Conservation (phyloP, 306 rosid species). For the Casuarina cunninghamiana region DNA sequence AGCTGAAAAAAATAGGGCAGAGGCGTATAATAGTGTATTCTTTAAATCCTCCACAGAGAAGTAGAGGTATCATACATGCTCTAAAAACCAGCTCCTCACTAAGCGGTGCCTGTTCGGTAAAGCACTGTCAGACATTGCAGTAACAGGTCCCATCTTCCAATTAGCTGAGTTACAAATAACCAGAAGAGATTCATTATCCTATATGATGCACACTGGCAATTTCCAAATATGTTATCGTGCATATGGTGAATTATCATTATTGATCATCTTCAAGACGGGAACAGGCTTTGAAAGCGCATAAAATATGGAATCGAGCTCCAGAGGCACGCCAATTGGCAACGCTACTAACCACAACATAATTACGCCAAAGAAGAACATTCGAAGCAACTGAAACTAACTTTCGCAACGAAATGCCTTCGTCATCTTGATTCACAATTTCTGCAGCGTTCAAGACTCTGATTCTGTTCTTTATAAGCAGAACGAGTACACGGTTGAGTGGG, state of each 20-base stretch:
- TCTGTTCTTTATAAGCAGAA: too few species aligned
- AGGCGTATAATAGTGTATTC: slow-evolving; percentile 52
- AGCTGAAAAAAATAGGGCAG: slow-evolving; percentile 91
- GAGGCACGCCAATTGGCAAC: slow-evolving; percentile 19
- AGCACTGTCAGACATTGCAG: slow-evolving; percentile 10
- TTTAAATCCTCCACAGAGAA: slow-evolving; percentile 84
- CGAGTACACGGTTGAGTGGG: too few species aligned
- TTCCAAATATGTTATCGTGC: background rate
- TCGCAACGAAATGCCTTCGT: slow-evolving; percentile 41
- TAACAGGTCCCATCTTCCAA: background rate
- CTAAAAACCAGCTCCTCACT: slow-evolving; percentile 96
- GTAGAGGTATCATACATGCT: slow-evolving; percentile 94
- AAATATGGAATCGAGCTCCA: background rate
- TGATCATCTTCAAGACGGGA: background rate
- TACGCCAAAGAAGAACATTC: slow-evolving; percentile 72
- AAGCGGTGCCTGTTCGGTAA: slow-evolving; percentile 75
- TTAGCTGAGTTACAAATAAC: slow-evolving; percentile 4
- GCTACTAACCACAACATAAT: slow-evolving; percentile 80
- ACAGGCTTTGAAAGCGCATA: background rate
- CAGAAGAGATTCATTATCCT: background rate
- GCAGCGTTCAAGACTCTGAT: too few species aligned
- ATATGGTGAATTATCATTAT: background rate
- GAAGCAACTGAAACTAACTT: slow-evolving; percentile 33
- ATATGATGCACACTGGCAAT: background rate
- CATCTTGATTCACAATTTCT: slow-evolving; percentile 33